phyloP scores from a whole-genome alignment of 805 yeast species.

The Schizosaccharomyces japonicus region DNA sequence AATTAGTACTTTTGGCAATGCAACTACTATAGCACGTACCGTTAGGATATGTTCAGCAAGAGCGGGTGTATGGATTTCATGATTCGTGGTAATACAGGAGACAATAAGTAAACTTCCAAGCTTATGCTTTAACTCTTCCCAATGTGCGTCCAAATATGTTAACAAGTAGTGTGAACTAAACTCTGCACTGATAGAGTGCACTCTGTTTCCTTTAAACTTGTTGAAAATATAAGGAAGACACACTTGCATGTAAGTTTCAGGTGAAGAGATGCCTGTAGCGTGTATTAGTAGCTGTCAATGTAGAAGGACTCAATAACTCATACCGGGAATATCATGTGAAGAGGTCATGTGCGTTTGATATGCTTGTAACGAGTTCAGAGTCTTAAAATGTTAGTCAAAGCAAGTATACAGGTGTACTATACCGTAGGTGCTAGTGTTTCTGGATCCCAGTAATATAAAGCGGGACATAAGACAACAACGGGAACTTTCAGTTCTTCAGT shows the following conservation, averaged over 20 bases:
- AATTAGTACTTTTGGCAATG: background rate
- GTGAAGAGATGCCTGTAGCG: background rate
- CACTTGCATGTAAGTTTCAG: background rate
- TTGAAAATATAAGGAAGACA: background rate
- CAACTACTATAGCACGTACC: too few relatives aligned
- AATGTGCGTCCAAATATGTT: background rate
- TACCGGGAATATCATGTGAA: background rate
- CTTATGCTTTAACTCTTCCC: background rate
- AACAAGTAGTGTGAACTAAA: background rate
- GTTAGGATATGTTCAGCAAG: background rate
- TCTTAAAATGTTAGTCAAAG: background rate
- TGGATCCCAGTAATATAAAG: background rate
- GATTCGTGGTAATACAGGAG: background rate
- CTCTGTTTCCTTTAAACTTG: background rate
- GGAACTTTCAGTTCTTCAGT: background rate
- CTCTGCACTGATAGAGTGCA: background rate
- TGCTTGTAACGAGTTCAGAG: background rate
- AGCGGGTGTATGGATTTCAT: background rate
- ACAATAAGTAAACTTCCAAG: background rate
- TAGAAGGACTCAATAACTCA: background rate
- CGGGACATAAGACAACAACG: background rate
- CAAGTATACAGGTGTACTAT: background rate
- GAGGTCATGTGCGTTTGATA: background rate
- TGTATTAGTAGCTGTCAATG: background rate
- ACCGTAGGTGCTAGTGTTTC: background rate